A percentile compares a stretch with the other conserved stretches of the same genome.
phyloP scores from a whole-genome alignment of 352 stramenopile species.

The Thraustochytrium striatum region DNA sequence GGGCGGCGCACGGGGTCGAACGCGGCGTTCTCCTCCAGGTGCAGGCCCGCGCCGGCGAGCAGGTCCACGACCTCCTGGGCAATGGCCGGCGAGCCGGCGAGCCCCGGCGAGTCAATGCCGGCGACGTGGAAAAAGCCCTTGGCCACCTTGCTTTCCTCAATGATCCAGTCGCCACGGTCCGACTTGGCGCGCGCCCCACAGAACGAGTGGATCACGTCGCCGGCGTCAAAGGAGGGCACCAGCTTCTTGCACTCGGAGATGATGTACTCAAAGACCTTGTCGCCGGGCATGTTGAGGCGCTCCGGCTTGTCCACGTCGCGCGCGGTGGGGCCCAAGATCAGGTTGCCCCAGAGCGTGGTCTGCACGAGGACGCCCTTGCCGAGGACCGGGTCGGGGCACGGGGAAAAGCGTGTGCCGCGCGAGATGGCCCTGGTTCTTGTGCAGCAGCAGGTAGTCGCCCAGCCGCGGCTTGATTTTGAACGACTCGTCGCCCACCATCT shows the following conservation, averaged over 20 bases:
- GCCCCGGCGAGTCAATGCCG: slow-evolving; percentile 61
- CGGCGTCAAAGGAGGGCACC: slow-evolving; percentile 60
- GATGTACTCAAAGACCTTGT: slow-evolving; percentile 62
- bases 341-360: slow-evolving; percentile 63
- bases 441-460: slow-evolving; percentile 62
- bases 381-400: slow-evolving; percentile 60
- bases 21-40: slow-evolving; percentile 53
- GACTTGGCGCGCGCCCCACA: slow-evolving; percentile 60
- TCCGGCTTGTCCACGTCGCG: slow-evolving; percentile 59
- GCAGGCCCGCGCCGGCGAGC: slow-evolving; percentile 56
- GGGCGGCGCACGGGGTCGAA: slow-evolving; percentile 63
- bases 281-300: slow-evolving; percentile 55
- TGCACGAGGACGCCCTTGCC: slow-evolving; percentile 65
- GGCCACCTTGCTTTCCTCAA: slow-evolving; percentile 59
- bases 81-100: slow-evolving; percentile 63
- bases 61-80: slow-evolving; percentile 60
- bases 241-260: slow-evolving; percentile 62
- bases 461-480: slow-evolving; percentile 63
- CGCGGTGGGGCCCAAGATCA: slow-evolving; percentile 63
- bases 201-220: slow-evolving; percentile 63
- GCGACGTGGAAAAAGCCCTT: slow-evolving; percentile 62
- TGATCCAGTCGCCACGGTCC: slow-evolving; percentile 64
- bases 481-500: slow-evolving; percentile 62
- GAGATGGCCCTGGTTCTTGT: slow-evolving; percentile 61
- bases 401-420: slow-evolving; percentile 61